A percentile compares a stretch with the other conserved stretches of the same genome.
phyloP scores from a whole-genome alignment of 306 rosid species.

The Ochetophila trinervis region DNA sequence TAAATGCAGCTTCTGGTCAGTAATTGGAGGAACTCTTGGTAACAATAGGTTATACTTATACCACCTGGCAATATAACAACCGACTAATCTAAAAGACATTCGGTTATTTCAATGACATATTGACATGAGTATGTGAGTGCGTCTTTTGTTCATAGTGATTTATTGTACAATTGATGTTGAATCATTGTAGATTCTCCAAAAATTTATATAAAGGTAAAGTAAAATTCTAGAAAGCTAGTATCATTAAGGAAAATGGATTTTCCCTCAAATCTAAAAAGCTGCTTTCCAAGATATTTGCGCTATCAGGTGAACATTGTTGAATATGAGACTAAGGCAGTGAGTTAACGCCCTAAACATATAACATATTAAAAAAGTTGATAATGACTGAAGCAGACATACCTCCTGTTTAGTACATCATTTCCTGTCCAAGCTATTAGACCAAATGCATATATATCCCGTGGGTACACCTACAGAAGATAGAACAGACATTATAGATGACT shows the following conservation, averaged over 20 bases:
- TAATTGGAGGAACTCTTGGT: too few relatives aligned
- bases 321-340: background rate
- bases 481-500: background rate
- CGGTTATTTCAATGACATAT: background rate
- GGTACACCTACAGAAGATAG: conserved; percentile 59
- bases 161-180: too few relatives aligned
- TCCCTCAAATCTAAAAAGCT: background rate
- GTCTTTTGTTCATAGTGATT: too few relatives aligned
- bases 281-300: background rate
- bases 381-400: conserved; percentile 40
- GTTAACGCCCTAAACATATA: background rate
- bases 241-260: background rate
- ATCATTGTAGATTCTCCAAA: too few relatives aligned
- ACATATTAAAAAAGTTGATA: conserved; percentile 12
- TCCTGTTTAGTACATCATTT: conserved; percentile 86
- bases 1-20: too few relatives aligned
- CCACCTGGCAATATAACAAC: background rate
- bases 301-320: background rate
- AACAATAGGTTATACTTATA: too few relatives aligned
- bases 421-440: conserved; percentile 91
- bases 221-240: too few relatives aligned
- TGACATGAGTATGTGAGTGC: too few relatives aligned
- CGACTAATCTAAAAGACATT: background rate
- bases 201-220: too few relatives aligned
- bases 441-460: conserved; percentile 80